Evolutionary conservation across 495 filamentous ascomycete genomes (phyloP).

Genomic region (Astrothelium macrocarpum): DNA sequence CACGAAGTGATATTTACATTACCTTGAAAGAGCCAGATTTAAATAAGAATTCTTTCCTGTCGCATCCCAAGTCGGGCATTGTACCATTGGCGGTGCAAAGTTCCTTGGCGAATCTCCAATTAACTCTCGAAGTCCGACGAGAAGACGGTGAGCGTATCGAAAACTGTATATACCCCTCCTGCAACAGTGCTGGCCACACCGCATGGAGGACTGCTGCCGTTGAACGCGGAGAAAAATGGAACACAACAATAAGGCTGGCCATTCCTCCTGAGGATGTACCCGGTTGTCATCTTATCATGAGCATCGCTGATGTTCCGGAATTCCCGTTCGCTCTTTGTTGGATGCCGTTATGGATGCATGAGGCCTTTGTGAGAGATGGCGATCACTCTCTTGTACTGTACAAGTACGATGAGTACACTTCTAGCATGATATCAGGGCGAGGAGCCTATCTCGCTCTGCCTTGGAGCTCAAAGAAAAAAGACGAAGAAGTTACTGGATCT

Average conservation of each 20-base stretch:
- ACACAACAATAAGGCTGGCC: constrained; percentile 73
- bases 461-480: constrained; percentile 63
- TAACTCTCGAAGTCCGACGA: constrained; percentile 80
- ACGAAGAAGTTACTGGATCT: constrained; percentile 65
- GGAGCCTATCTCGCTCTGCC: constrained; percentile 79
- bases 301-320: constrained; percentile 70
- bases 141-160: constrained; percentile 71
- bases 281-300: constrained; percentile 79
- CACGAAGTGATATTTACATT: constrained; percentile 88
- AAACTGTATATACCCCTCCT: constrained; percentile 76
- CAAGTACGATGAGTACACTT: constrained; percentile 66
- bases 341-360: constrained; percentile 88
- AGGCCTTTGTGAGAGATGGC: constrained; percentile 85
- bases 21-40: constrained; percentile 68
- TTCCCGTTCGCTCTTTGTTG: constrained; percentile 83
- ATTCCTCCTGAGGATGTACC: constrained; percentile 73
- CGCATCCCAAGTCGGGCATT: constrained; percentile 68
- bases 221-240: constrained; percentile 70
- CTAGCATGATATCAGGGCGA: constrained; percentile 50
- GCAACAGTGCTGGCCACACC: constrained; percentile 61
- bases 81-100: constrained; percentile 53
- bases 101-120: constrained; percentile 65
- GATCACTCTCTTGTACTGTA: constrained; percentile 74
- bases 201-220: constrained; percentile 82
- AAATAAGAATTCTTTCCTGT: constrained; percentile 65